Evolutionary conservation across 306 rosid genomes (phyloP), one percentile per base, ranked within the genome.

Genomic region (Cucumis hystrix): DNA sequence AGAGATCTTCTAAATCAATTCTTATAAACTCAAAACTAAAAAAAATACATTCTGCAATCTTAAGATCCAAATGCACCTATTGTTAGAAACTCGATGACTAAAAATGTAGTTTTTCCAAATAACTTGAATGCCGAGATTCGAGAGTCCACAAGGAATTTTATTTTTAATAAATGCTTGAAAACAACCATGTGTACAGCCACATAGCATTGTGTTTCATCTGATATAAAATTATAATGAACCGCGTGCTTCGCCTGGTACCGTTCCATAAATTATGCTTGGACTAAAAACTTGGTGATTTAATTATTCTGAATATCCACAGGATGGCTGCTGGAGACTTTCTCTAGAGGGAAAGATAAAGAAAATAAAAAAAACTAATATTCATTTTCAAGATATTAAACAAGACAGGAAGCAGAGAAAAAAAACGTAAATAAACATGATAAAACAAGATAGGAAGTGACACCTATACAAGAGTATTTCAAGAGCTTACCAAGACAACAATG

Each of bases 401-500:
- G 37, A 55, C 10, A 35, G 25, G n/a, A 65, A 77, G 63, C 14
- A 77, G 7, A 8, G 2, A n/a, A 37, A 17, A 65, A 37, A 17
- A 57, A 8, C 21, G 4, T 57, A n/a, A n/a, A 58, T 37, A 37
- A 35, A 65, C 10, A 62, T 6, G 39, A 25, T 64, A 16, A 64
- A 65, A 66, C 28, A 9, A 23, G 61, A 40, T 0, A 51, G 30
- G 40, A 66, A 77, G 39, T 54, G 52, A 20, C 23, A 16, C 45
- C 41, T 11, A 75, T 77, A 30, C 56, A 49, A 63, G 20, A 33
- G 30, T 51, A 83, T 39, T 41, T 74, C 52, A 83, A 64, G 49
- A 70, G 81, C 93, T 85, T 91, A 96, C 99, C 96, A 96, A 78
- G 79, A 89, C 83, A 83, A 87, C 55, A 65, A 92, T 80, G 85